phyloP scores from a whole-genome alignment of 306 rosid genomes.

The Betula pendula region DNA sequence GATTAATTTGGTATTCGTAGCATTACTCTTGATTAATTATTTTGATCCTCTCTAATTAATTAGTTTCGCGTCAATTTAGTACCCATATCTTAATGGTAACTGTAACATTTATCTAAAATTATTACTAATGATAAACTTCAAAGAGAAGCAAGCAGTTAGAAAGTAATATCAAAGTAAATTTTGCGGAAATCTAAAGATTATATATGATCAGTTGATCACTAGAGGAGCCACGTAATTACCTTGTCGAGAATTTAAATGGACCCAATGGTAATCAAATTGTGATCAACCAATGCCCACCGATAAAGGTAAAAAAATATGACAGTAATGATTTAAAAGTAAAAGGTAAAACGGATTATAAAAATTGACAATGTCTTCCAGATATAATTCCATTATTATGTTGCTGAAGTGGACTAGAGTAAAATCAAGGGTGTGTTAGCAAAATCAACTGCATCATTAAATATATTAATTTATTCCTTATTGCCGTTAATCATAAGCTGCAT shows the following conservation, averaged over 20 bases:
- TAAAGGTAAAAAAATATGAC: slow-evolving; percentile 5
- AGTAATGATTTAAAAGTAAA: background rate
- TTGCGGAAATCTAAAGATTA: slow-evolving; percentile 1
- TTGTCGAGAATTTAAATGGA: slow-evolving; percentile 19
- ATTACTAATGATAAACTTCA: too few species aligned
- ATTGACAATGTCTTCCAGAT: background rate
- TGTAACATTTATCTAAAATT: too few species aligned
- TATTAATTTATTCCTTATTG: slow-evolving; percentile 16
- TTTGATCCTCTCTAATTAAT: too few species aligned
- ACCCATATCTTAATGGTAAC: too few species aligned
- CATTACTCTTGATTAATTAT: too few species aligned
- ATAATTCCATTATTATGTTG: background rate
- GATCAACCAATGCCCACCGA: slow-evolving; percentile 2
- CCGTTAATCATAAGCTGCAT: slow-evolving; percentile 3
- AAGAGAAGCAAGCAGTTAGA: too few species aligned
- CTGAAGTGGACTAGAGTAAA: background rate
- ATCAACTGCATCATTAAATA: slow-evolving; percentile 17
- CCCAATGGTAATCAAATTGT: slow-evolving; percentile 28
- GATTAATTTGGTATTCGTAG: too few species aligned
- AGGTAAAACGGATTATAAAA: slow-evolving; percentile 1
- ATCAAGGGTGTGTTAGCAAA: slow-evolving; percentile 23
- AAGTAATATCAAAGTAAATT: background rate
- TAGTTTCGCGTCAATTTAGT: too few species aligned
- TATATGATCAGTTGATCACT: too few species aligned
- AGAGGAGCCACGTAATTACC: slow-evolving; percentile 25